Evolutionary conservation across 345 rosid genomes (phyloP).

Genomic region (Eucalyptus cloeziana): DNA sequence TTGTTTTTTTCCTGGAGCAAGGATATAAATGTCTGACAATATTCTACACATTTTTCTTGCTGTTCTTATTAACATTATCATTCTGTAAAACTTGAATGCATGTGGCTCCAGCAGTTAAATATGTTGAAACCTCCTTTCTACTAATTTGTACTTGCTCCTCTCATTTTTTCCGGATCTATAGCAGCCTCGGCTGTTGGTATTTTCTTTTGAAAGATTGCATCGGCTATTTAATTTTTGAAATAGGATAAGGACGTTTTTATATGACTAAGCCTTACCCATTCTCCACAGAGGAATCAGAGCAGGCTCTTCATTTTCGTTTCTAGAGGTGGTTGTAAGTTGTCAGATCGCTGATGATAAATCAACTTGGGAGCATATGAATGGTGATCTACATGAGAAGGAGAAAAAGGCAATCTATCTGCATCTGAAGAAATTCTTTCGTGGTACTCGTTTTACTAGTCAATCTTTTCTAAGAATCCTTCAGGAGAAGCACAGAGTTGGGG

Average conservation of each 20-base stretch:
- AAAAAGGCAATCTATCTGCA: constrained; percentile 59
- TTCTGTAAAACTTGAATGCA: not conserved
- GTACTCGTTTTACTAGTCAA: constrained; percentile 59
- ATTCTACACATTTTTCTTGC: not conserved
- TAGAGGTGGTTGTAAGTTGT: constrained; percentile 82
- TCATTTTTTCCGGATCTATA: not conserved
- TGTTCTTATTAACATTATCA: not conserved
- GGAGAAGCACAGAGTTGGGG: constrained; percentile 56
- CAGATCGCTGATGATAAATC: constrained; percentile 27
- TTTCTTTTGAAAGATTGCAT: not conserved
- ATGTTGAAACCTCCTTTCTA: not conserved
- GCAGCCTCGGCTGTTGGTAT: not conserved
- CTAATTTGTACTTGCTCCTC: not conserved
- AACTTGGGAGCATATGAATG: constrained; percentile 9
- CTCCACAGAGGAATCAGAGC: constrained; percentile 69
- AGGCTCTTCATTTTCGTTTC: constrained; percentile 52
- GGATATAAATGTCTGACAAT: not conserved
- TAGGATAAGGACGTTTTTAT: not conserved
- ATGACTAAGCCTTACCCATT: not conserved
- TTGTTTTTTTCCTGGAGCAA: not conserved
- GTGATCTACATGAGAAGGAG: constrained; percentile 2
- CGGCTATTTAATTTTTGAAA: not conserved
- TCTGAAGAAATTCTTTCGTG: constrained; percentile 80
- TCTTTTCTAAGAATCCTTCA: constrained; percentile 61
- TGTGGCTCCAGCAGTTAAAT: not conserved